Conservation (phyloP, 176 grass and related monocot species). For the Zea luxurians region DNA sequence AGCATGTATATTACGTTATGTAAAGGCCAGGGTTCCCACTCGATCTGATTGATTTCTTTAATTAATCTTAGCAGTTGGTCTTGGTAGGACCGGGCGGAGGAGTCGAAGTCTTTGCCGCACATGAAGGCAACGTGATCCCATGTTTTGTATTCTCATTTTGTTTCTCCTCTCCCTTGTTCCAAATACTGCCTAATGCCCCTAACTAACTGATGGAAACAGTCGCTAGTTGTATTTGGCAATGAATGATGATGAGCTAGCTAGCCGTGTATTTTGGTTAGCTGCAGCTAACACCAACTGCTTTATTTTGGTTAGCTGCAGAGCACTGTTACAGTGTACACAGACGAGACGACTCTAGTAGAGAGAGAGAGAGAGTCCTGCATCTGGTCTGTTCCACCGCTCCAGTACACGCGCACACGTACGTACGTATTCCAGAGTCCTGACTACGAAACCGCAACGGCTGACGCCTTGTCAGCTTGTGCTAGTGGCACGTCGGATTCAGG, state of each 20-base stretch:
- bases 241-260: slow-evolving; percentile 12
- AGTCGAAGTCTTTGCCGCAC: slow-evolving; percentile 25
- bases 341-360: too few species aligned
- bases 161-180: background rate
- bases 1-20: background rate
- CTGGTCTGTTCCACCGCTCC: background rate
- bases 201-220: background rate
- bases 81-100: slow-evolving; percentile 11
- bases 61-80: background rate
- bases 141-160: slow-evolving; percentile 28
- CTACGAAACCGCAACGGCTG: too few species aligned
- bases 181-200: slow-evolving; percentile 32
- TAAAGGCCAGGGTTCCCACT: slow-evolving; percentile 24
- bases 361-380: too few species aligned
- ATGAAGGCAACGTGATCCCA: slow-evolving; percentile 53
- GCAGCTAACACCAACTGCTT: background rate
- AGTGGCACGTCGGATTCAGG: too few species aligned
- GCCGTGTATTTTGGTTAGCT: background rate
- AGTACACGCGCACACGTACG: too few species aligned
- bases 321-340: background rate
- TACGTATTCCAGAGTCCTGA: too few species aligned
- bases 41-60: background rate
- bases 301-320: background rate
- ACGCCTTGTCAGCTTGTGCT: too few species aligned
- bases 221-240: background rate